Conservation (phyloP, 768 basidiomycete species). For the Hygrocybe coccinea region DNA sequence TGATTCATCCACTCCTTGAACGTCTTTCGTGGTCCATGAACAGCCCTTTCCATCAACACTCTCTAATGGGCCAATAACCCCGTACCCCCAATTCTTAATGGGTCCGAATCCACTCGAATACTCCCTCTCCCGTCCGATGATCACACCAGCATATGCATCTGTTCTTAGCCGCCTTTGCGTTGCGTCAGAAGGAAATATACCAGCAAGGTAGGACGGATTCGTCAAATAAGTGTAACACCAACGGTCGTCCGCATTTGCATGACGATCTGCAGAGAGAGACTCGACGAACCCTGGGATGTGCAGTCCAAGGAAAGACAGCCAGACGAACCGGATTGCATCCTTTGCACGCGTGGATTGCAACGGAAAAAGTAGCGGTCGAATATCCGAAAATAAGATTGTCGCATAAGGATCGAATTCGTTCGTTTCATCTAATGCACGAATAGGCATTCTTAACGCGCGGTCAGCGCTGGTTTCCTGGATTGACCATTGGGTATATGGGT, state of each 20-base stretch:
- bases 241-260: conserved; percentile 57
- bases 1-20: conserved; percentile 44
- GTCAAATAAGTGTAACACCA: conserved; percentile 54
- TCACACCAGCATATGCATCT: conserved; percentile 60
- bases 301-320: conserved; percentile 68
- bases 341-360: conserved; percentile 43
- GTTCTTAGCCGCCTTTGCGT: conserved; percentile 36
- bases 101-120: conserved; percentile 62
- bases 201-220: conserved; percentile 40
- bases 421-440: conserved; percentile 48
- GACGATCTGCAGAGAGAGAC: conserved; percentile 29
- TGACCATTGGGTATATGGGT: conserved; percentile 70
- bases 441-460: conserved; percentile 39
- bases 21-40: conserved; percentile 44
- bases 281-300: conserved; percentile 61
- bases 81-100: conserved; percentile 59
- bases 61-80: conserved; percentile 54
- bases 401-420: conserved; percentile 61
- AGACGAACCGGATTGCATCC: conserved; percentile 57
- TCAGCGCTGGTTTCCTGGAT: conserved; percentile 52
- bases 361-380: conserved; percentile 53
- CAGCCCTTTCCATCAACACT: conserved; percentile 26
- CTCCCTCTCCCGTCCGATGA: conserved; percentile 62
- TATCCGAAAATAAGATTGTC: conserved; percentile 67
- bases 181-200: conserved; percentile 46